phyloP scores from a whole-genome alignment of 352 stramenopile genomes.

The Blastocystis hominis region DNA sequence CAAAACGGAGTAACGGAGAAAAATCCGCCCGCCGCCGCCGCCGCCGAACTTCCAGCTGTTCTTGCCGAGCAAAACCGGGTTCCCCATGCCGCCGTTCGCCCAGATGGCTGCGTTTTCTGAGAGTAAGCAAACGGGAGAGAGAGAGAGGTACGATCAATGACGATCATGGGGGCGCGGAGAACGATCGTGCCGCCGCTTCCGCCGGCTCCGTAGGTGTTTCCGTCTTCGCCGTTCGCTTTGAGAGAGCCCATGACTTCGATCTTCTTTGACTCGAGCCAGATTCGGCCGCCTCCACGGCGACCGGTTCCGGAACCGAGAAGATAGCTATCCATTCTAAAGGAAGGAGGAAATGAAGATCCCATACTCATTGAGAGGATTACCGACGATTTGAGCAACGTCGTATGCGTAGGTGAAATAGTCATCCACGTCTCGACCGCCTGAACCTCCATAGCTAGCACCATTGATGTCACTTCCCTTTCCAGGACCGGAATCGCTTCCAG shows the following conservation, averaged over 20 bases:
- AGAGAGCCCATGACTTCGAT: not conserved
- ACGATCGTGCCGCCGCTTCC: conserved; percentile 8
- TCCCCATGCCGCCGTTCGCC: not conserved
- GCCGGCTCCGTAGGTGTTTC: not conserved
- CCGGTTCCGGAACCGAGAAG: not conserved
- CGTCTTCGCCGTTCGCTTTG: not conserved
- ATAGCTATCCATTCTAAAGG: not conserved
- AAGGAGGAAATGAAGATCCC: not conserved
- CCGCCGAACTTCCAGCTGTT: not conserved
- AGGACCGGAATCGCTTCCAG: not conserved
- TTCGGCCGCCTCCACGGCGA: not conserved
- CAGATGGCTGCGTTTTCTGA: not conserved
- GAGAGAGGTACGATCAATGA: not conserved
- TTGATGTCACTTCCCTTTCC: conserved; percentile 17
- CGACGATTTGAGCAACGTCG: not conserved
- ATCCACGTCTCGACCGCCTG: not conserved
- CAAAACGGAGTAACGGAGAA: not conserved
- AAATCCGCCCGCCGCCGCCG: not conserved
- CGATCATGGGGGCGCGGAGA: not conserved
- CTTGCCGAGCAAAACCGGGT: not conserved
- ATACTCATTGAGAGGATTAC: not conserved
- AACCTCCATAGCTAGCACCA: conserved; percentile 15
- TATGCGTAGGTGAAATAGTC: not conserved
- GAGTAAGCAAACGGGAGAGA: not conserved
- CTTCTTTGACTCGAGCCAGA: not conserved